These are phyloP conservation scores for Sclerotinia minor DNA, from an alignment of 2,329 filamentous ascomycete genomes.

Conservation along the genomic window DNA sequence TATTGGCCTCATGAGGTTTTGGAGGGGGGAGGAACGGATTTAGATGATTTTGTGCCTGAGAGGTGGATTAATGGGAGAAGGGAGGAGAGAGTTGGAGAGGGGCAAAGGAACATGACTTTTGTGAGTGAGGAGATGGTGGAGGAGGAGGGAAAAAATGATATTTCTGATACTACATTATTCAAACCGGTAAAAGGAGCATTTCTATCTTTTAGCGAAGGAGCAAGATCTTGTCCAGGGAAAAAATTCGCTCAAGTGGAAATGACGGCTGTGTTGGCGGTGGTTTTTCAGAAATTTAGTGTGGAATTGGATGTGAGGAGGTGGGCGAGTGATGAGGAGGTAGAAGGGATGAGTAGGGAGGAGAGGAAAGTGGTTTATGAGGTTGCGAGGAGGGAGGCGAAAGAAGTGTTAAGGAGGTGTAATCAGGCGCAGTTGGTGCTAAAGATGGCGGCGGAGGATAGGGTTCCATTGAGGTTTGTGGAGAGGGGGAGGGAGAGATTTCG, in stretches of 20 bases:
- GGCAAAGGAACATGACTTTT: not conserved
- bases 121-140: not conserved
- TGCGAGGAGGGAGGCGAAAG: conserved; percentile 30
- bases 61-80: conserved; percentile 49
- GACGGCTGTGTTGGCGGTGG: conserved; percentile 38
- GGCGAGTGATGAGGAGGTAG: conserved; percentile 37
- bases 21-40: conserved; percentile 54
- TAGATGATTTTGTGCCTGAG: conserved; percentile 53
- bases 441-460: conserved; percentile 31
- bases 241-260: conserved; percentile 44
- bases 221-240: conserved; percentile 44
- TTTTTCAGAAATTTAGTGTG: conserved; percentile 37
- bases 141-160: conserved; percentile 1
- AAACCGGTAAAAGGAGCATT: conserved; percentile 39
- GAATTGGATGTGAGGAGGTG: conserved; percentile 38
- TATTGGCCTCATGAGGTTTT: conserved; percentile 50
- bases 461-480: conserved; percentile 36
- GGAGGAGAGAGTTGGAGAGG: not conserved
- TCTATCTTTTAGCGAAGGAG: conserved; percentile 42
- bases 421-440: conserved; percentile 33
- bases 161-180: conserved; percentile 26
- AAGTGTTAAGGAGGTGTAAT: conserved; percentile 30
- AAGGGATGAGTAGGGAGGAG: conserved; percentile 31
- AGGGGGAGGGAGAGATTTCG: conserved; percentile 37
- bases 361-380: conserved; percentile 34